Evolutionary conservation across 23 red algal species (phyloP), one percentile per base, ranked within the genome.

Genomic region (Cyanidioschyzon merolae): DNA sequence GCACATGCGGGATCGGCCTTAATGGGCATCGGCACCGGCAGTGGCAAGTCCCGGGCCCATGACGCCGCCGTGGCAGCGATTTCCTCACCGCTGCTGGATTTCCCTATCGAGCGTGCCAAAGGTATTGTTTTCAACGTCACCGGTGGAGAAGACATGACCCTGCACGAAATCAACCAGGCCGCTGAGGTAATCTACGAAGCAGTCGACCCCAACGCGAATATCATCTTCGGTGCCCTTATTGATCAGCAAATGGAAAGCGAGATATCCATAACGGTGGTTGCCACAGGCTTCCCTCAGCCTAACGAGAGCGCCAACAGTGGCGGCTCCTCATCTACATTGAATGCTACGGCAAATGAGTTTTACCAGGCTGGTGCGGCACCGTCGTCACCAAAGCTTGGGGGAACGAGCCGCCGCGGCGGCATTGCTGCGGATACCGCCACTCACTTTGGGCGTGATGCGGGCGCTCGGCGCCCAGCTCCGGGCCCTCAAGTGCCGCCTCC

Each of bases 151-250:
- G 75, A 78, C 75, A 84, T 84, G 81, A 84, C 81, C 21, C 37
- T 84, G 75, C 81, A 77, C 34, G 81, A 84, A 50, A 78, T 84
- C 38, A 84, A 84, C 81, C 39, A 39, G 58, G 81, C 81, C 1
- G 81, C 81, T 2, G 81, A 84, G 67, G 81, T 84, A 38, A 84
- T 84, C 75, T 84, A 84, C 67, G 81, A 84, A 78, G 38, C 81
- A 2, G 81, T 84, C 37, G 81, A 78, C 41, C 58, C 58, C 37
- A 78, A 84, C 51, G 81, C 81, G 7, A 78, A 84, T 21, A 84
- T 84, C 38, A 84, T 84, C 38, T 84, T 84, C 41, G 81, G 81
- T 15, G 81, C 81, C n/a, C 37, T 84, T 1, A 27, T 84, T 17
- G 81, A 84, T 50, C 54, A 50, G 34, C 74, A 76, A 30, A 78